Base-by-base conservation (phyloP, 805 yeast genomes). In the Ogataea parapolymorpha region DNA sequence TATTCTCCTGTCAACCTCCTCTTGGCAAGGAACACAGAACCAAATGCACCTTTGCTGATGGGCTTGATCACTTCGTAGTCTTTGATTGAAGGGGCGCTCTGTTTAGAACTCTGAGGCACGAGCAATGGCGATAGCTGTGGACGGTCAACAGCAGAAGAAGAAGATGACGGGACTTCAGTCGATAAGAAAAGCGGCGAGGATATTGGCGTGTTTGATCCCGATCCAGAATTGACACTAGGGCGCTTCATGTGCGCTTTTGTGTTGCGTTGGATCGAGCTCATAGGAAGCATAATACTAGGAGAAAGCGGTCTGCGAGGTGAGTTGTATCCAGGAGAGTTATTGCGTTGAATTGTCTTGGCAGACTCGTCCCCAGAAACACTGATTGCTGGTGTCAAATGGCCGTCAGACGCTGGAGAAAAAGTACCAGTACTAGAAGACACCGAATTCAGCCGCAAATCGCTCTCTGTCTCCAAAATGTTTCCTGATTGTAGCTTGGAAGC, bases 21-120 rank as follows among this genome's bases (percentile, higher is more conserved):
- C 49, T 82, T 79, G 0, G 96, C 90, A 7, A 93, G 70, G 61
- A 81, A 93, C 2, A 93, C 99, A 26, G 95, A 84, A 0, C 99
- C 99, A 70, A 90, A 93, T 0, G 99, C 99, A 30, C 99, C 99
- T 56, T 88, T 86, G 55, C 96, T 87, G 37, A 93, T 88, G 0
- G 99, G 96, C 59, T 89, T 88, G 41, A 93, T 68, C 23, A 93
- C 77, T 53, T 88, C 96, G 62, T 89, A 93, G 60, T 95, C 98
- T 44, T 74, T 77, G 23, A 91, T 88, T 2, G 87, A 80, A 0
- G 95, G 93, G 3, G 71, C 65, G 0, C 67, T 53, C 0, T 85
- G 73, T 45, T 78, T 77, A 25, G 66, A 63, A 2, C 83, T 72
- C 9, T 80, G 75, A 1, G 91, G 82, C 1, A 86, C 77, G 32